Base-by-base conservation (phyloP, 1,284 basidiomycete species). In the Ustilago esculenta region DNA sequence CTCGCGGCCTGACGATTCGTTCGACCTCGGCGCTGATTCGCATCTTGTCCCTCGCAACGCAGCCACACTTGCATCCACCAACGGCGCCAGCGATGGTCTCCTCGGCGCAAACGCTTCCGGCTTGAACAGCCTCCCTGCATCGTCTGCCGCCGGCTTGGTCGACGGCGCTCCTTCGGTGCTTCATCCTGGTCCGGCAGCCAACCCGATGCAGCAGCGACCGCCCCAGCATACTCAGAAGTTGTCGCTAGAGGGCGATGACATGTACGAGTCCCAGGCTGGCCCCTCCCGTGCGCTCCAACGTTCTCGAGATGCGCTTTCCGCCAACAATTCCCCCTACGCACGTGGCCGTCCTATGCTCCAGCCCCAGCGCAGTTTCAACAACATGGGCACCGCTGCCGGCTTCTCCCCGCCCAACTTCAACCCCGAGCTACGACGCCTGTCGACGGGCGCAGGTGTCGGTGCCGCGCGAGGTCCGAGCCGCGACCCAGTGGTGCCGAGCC, bases 201-300 rank as follows among this genome's bases (percentile, higher is more conserved):
- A 44, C 21, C 46, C 41, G 7, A 21, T 60, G 46, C 59, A 58
- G 11, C 59, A 45, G 39, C 51, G 46, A 40, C 43, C 35, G 10
- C 39, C 41, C 0, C 46, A 51, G 20, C 58, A 52, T 14, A 6
- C 20, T 10, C 40, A 58, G 21, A 43, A 44, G 7, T 17, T 54
- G 18, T 49, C 57, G 8, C 49, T 61, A 25, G 57, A 55, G 11
- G 35, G 10, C 20, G 55, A 55, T 44, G 56, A 51, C 2, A 42
- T 65, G 49, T 60, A 52, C 45, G 61, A 70, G 3, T 65, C 67
- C 9, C 61, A 65, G 37, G 67, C 61, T 7, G 67, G 67, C 7
- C 67, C 67, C 12, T 70, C 67, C 11, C 60, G 67, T 25, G 47
- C 52, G 1, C 21, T 70, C 17, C 43, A 59, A 8, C 35, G 61